Conservation (phyloP, 129 eudicot species). For the Centrapalus pauciflorus region DNA sequence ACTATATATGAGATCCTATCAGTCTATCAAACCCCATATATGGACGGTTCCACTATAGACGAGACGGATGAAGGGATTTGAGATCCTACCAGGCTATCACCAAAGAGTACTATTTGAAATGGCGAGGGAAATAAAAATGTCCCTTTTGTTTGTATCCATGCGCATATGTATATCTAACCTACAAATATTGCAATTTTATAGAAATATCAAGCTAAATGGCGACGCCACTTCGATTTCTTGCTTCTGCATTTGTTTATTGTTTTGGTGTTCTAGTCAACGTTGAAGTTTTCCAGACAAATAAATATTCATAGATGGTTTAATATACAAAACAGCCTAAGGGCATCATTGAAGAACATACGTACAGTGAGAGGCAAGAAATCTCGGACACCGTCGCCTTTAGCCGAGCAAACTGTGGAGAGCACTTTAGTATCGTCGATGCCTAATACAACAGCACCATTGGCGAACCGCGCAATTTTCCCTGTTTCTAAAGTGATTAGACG, state of each 20-base stretch:
- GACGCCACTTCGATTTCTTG: not conserved
- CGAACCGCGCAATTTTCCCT: slow-evolving; percentile 86
- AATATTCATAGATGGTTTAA: not conserved
- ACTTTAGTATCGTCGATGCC: slow-evolving; percentile 84
- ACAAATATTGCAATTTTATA: not conserved
- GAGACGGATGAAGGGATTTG: not conserved
- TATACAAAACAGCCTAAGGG: not conserved
- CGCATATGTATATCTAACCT: not conserved
- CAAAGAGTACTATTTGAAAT: not conserved
- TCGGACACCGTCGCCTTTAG: slow-evolving; percentile 37
- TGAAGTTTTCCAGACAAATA: not conserved
- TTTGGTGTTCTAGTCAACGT: not conserved
- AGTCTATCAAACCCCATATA: no score
- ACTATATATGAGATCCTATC: no score
- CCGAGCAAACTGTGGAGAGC: slow-evolving; percentile 73
- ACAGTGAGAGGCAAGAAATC: slow-evolving; percentile 96
- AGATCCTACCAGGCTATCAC: not conserved
- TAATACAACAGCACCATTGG: slow-evolving; percentile 83
- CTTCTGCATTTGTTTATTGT: not conserved
- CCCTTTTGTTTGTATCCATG: not conserved
- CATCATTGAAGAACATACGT: slow-evolving; percentile 16
- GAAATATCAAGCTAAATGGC: not conserved
- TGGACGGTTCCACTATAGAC: no score
- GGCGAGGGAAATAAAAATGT: not conserved
- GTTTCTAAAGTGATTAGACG: slow-evolving; percentile 59